These are phyloP conservation scores for Candida mattraensis DNA, from an alignment of 805 yeast genomes.

Conservation along the genomic window DNA sequence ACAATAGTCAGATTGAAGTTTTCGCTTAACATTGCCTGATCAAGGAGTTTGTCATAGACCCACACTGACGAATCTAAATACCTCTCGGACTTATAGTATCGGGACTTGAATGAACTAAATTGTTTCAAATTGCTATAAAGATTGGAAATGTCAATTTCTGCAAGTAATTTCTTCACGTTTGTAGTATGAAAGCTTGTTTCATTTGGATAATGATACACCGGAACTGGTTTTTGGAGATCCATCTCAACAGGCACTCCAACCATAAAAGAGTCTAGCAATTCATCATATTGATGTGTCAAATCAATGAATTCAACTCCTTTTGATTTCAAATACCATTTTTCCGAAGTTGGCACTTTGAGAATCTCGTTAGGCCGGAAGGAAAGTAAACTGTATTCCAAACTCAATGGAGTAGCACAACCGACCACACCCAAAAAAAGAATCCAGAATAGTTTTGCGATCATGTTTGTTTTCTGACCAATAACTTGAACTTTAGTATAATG, in stretches of 20 bases:
- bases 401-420: too few species aligned
- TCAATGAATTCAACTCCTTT: conserved; percentile 41
- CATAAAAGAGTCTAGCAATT: conserved; percentile 3
- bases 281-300: conserved; percentile 31
- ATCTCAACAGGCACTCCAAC: conserved; percentile 1
- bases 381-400: conserved; percentile 7
- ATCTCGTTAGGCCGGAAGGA: conserved; percentile 12
- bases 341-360: conserved; percentile 33
- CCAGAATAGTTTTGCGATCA: too few species aligned
- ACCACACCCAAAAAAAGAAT: too few species aligned
- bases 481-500: too few species aligned
- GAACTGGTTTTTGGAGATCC: conserved; percentile 10
- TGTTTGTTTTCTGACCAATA: too few species aligned
- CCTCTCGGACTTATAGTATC: conserved; percentile 72
- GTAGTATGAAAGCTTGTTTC: conserved; percentile 34
- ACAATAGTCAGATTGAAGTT: conserved; percentile 17
- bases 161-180: conserved; percentile 33
- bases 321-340: conserved; percentile 36
- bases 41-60: conserved; percentile 43
- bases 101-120: conserved; percentile 44
- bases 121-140: conserved; percentile 11
- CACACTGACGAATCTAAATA: conserved; percentile 75
- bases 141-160: conserved; percentile 10
- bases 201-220: conserved; percentile 54
- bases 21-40: conserved; percentile 3